Evolutionary conservation across 139 green algal species (phyloP), one percentile per base, ranked within the genome.

Genomic region (Closterium sp.): DNA sequence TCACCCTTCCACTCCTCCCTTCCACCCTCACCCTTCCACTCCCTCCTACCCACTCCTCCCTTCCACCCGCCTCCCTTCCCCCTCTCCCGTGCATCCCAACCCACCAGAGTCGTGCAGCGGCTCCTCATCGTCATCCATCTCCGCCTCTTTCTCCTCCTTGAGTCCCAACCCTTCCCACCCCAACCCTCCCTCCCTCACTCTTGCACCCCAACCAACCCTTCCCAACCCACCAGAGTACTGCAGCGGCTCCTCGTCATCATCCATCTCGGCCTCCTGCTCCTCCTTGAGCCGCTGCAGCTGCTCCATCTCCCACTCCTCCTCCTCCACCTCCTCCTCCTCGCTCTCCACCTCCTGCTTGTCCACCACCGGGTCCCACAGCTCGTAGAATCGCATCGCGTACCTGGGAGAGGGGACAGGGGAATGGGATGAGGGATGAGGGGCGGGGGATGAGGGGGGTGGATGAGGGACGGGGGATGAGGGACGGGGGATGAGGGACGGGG

Each of bases 281-380:
- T 93, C 90, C 50, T 95, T 95, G 9, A 95, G 92, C 79, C 94
- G 91, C 50, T 95, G 91, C 90, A 95, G 87, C 90, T 92, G 92
- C 92, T 95, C 90, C 27, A 95, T 73, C 89, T 95, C 92, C 92
- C 92, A 95, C 84, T 95, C 92, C 90, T 29, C 91, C 27, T 95
- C 90, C 86, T 95, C 90, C 10, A 86, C 92, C 73, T 86, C 70
- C 31, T 88, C 92, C 31, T 91, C 70, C 30, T 24, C 79, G 13
- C 22, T 13, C 27, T 19, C 91, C 73, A 79, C 92, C 27, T 31
- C 27, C 38, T 45, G 38, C 73, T 86, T n/a, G 90, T 95, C 92
- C 85, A 94, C 92, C 31, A 94, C 79, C 30, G 24, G 70, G 31
- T 93, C 38, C 70, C 70, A 73, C 29, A 85, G n/a, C 90, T 95